Percentiles rank a stretch among this genome's conserved stretches.
phyloP scores from a whole-genome alignment of 2,329 filamentous ascomycete species.

The Dothideomycetidae sp. region DNA sequence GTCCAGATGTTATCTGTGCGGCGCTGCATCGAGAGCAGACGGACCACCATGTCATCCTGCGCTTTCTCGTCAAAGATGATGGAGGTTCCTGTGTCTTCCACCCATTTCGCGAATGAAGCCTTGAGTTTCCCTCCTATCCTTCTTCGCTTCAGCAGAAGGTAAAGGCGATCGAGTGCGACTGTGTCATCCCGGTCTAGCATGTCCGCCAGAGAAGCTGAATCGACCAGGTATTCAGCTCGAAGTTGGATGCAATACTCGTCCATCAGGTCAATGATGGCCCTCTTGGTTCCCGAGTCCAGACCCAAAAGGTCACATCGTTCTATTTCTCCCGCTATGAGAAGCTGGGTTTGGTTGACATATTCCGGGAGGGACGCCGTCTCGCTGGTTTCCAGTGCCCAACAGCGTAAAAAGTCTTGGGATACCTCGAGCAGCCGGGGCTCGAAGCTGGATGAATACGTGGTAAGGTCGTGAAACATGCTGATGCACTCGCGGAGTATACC shows the following conservation, averaged over 20 bases:
- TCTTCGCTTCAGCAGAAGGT: constrained; percentile 59
- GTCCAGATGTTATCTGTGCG: constrained; percentile 64
- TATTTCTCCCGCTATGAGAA: constrained; percentile 57
- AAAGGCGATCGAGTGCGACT: constrained; percentile 59
- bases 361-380: constrained; percentile 48
- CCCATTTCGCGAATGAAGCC: constrained; percentile 63
- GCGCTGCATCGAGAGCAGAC: constrained; percentile 66
- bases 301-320: constrained; percentile 65
- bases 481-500: constrained; percentile 57
- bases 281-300: constrained; percentile 69
- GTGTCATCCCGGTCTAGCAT: constrained; percentile 59
- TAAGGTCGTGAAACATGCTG: constrained; percentile 71
- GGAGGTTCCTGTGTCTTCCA: constrained; percentile 54
- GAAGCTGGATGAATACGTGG: constrained; percentile 65
- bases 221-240: constrained; percentile 39
- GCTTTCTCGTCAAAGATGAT: constrained; percentile 72
- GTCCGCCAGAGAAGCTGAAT: constrained; percentile 46
- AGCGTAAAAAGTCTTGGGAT: constrained; percentile 53
- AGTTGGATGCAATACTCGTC: constrained; percentile 58
- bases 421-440: constrained; percentile 58
- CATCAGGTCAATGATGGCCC: constrained; percentile 57
- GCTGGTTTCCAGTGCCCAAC: constrained; percentile 56
- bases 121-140: constrained; percentile 56
- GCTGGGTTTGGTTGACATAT: constrained; percentile 59
- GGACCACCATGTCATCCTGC: constrained; percentile 72